Percentiles rank a stretch among this genome's conserved stretches.
These are phyloP conservation scores for Calonectria pauciramosa DNA, from an alignment of 2,329 filamentous ascomycete genomes.

Conservation along the genomic window DNA sequence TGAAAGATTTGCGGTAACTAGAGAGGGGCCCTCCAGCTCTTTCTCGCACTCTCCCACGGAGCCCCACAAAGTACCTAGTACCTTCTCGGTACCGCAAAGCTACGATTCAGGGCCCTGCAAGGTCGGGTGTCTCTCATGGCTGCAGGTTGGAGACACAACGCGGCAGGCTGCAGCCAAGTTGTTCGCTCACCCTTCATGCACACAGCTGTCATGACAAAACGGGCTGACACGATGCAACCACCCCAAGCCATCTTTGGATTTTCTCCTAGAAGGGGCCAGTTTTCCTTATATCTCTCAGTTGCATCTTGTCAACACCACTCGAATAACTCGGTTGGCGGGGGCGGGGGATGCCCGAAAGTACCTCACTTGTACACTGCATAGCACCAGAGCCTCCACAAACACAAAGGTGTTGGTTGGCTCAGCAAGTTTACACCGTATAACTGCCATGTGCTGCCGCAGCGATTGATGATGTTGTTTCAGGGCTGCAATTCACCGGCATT, in stretches of 20 bases:
- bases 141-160: constrained; percentile 15
- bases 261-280: not conserved
- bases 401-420: not conserved
- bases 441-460: not conserved
- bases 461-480: constrained; percentile 22
- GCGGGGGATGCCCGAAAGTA: constrained; percentile 12
- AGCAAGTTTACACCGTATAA: not conserved
- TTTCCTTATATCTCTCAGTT: constrained; percentile 28
- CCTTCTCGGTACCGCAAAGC: constrained; percentile 5
- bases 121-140: constrained; percentile 9
- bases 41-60: not conserved
- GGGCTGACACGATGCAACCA: constrained; percentile 3
- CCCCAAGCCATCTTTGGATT: constrained; percentile 2
- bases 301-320: constrained; percentile 15
- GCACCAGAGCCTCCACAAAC: not conserved
- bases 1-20: constrained; percentile 22
- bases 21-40: constrained; percentile 22
- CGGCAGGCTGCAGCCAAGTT: constrained; percentile 19
- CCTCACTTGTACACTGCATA: not conserved
- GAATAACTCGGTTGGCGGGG: constrained; percentile 5
- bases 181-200: not conserved
- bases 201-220: constrained; percentile 15
- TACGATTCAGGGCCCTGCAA: constrained; percentile 14
- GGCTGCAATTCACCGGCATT: constrained; percentile 11
- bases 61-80: constrained; percentile 9